phyloP scores from a whole-genome alignment of 495 filamentous ascomycete species.

The Daldinia vernicosa region DNA sequence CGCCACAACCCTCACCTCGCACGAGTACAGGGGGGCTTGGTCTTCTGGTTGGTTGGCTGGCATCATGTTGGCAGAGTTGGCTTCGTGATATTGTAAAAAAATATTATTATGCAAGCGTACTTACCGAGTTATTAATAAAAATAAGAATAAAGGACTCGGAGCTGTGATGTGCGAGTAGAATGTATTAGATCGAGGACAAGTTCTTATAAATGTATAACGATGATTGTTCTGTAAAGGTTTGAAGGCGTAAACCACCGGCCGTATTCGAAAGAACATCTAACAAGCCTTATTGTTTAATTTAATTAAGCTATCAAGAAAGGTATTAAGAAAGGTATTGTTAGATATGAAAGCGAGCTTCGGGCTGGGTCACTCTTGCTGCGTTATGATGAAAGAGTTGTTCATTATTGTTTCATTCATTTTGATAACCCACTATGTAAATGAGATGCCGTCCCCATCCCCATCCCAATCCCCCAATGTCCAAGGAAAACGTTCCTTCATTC shows the following conservation, averaged over 20 bases:
- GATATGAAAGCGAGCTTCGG: not conserved
- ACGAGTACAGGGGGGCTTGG: not conserved
- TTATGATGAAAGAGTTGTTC: not conserved
- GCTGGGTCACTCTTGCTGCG: not conserved
- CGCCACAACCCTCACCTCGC: not conserved
- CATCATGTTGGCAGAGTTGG: not conserved
- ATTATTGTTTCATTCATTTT: not conserved
- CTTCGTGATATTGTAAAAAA: not conserved
- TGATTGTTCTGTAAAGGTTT: not conserved
- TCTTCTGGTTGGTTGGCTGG: not conserved
- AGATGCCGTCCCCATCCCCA: slow-evolving; percentile 12
- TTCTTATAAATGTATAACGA: not conserved
- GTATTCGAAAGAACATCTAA: not conserved
- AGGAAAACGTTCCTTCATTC: slow-evolving; percentile 3
- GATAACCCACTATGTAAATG: slow-evolving; percentile 8
- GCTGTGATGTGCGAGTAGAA: not conserved
- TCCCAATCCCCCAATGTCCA: not conserved
- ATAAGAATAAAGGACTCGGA: not conserved
- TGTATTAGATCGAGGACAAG: not conserved
- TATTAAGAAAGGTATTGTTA: not conserved
- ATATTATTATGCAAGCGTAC: not conserved
- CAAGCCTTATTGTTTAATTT: not conserved
- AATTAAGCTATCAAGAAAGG: not conserved
- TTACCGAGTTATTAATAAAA: not conserved
- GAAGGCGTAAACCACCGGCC: not conserved